These are phyloP conservation scores for Penicillium aurantiogriseum DNA, from an alignment of 2,329 filamentous ascomycete genomes.

Conservation along the genomic window DNA sequence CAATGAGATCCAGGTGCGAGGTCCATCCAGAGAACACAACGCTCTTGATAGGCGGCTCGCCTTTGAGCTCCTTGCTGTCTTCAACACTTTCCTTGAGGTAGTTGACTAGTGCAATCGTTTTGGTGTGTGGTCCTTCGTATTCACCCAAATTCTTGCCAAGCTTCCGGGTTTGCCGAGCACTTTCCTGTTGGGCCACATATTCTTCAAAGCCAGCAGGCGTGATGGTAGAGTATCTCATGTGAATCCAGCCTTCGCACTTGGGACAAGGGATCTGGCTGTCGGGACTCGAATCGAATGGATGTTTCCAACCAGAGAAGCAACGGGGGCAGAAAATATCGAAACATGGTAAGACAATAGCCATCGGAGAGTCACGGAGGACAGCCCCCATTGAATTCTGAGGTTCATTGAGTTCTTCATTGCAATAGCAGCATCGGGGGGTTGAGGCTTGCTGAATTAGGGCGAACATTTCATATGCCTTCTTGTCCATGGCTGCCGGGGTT, in stretches of 20 bases:
- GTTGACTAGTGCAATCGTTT: slow-evolving; percentile 78
- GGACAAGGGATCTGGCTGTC: slow-evolving; percentile 60
- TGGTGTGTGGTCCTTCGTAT: slow-evolving; percentile 87
- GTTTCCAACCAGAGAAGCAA: slow-evolving; percentile 64
- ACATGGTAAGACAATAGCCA: slow-evolving; percentile 75
- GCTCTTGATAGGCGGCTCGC: slow-evolving; percentile 78
- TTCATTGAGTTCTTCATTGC: slow-evolving; percentile 61
- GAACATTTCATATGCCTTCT: slow-evolving; percentile 82
- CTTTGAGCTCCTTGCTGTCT: slow-evolving; percentile 52
- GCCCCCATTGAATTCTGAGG: slow-evolving; percentile 55
- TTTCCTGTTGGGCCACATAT: slow-evolving; percentile 55
- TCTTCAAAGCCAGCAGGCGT: slow-evolving; percentile 56
- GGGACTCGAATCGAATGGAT: slow-evolving; percentile 48
- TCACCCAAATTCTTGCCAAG: slow-evolving; percentile 60
- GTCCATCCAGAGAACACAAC: slow-evolving; percentile 98
- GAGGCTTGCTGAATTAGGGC: slow-evolving; percentile 80
- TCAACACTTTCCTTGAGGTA: slow-evolving; percentile 65
- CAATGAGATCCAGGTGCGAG: slow-evolving; percentile 86
- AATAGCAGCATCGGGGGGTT: slow-evolving; percentile 69
- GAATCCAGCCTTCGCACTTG: slow-evolving; percentile 64
- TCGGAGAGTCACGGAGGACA: slow-evolving; percentile 54
- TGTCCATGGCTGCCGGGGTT: slow-evolving; percentile 58
- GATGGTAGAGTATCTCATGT: slow-evolving; percentile 66
- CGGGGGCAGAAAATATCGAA: slow-evolving; percentile 78
- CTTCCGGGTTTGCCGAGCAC: slow-evolving; percentile 52